Evolutionary conservation across 768 basidiomycete species (phyloP), one percentile per base, ranked within the genome.

Genomic region (Daedalea quercina): DNA sequence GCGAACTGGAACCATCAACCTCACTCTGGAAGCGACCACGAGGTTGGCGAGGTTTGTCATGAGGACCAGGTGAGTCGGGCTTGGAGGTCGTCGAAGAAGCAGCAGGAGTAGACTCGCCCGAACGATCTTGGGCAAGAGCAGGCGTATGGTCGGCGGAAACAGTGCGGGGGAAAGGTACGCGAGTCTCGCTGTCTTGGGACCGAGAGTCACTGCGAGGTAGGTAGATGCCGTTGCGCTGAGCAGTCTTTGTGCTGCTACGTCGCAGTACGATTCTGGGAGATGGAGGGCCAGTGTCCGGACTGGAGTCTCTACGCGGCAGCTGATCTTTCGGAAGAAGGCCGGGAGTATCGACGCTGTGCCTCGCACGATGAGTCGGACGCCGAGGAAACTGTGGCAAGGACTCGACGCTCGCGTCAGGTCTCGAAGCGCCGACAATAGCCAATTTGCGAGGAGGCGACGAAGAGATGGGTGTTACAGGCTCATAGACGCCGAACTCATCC

Each of bases 1-100:
- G 72, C 50, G 71, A 48, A 48, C 67, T 79, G 3, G 74, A 65
- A 9, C 81, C 81, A 59, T 86, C 85, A 50, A 85, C 70, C 58
- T 90, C 87, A 61, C 83, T 87, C 63, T 86, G 82, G 70, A 88
- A 85, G 28, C 87, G 79, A 17, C 82, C 80, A 20, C 87, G 78
- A 40, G 73, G 75, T 15, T 63, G 69, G 23, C 76, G 72, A 23
- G 71, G 73, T 50, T 67, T 69, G 41, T 77, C 41, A 35, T 28
- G 28, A 2, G 47, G 28, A 13, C 24, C 37, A 20, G 42, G 40
- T 9, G 45, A 42, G 11, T 55, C 53, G 26, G 57, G 47, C 54
- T 55, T 61, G 17, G 61, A 57, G 7, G 49, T 55, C 37, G 61
- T 54, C 42, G 60, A 55, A 1, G 59, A 55, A 19, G 7, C 37